phyloP scores from a whole-genome alignment of 306 rosid genomes.

The Prunus mume region DNA sequence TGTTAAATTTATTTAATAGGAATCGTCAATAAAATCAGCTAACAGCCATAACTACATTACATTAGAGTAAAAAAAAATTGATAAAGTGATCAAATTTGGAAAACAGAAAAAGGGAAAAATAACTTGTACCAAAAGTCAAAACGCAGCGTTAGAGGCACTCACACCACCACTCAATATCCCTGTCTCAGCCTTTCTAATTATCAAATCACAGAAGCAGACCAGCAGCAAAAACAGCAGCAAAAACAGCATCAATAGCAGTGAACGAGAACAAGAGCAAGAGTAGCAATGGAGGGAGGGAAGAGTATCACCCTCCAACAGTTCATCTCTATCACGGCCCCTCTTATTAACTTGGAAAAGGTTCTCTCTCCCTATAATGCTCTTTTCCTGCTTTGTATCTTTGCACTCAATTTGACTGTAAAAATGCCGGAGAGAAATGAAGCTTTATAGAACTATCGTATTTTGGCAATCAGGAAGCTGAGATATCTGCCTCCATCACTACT shows the following conservation, averaged over 20 bases:
- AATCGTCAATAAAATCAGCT: too few relatives aligned
- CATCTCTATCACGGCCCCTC: slow-evolving; percentile 76
- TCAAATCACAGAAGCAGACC: too few relatives aligned
- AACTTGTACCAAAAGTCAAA: too few relatives aligned
- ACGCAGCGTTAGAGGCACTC: too few relatives aligned
- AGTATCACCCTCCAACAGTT: slow-evolving; percentile 61
- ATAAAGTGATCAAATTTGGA: too few relatives aligned
- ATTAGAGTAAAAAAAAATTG: too few relatives aligned
- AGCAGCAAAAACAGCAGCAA: neutral
- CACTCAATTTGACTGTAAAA: neutral
- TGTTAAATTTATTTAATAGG: too few relatives aligned
- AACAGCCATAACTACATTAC: too few relatives aligned
- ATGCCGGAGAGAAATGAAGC: neutral
- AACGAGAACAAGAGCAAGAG: neutral
- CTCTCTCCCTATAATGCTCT: neutral
- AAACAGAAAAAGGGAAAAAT: too few relatives aligned
- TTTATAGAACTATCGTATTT: neutral
- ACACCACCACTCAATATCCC: too few relatives aligned
- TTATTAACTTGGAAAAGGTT: slow-evolving; percentile 90
- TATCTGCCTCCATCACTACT: slow-evolving; percentile 74
- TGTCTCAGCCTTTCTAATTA: too few relatives aligned
- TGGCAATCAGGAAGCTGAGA: slow-evolving; percentile 74
- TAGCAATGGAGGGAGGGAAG: slow-evolving; percentile 29
- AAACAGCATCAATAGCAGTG: neutral
- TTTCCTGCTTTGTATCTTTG: neutral